Percentiles rank a stretch among this genome's conserved stretches.
Evolutionary conservation across 2,329 filamentous ascomycete genomes (phyloP).

Genomic region (Chalaropsis thielavioides): DNA sequence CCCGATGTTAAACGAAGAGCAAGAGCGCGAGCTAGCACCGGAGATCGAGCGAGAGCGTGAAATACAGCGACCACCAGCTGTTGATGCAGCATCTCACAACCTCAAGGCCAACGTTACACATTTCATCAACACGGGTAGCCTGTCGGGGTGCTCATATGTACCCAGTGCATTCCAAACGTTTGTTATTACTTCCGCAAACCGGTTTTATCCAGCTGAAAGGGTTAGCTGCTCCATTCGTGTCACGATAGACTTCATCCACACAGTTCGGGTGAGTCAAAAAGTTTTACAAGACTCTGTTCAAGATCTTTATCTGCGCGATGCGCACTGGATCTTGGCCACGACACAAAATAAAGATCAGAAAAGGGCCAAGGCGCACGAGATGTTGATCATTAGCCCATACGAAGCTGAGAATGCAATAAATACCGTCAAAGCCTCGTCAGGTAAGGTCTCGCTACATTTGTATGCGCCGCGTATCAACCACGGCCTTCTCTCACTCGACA

Average conservation of each 20-base stretch:
- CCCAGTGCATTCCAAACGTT: not conserved
- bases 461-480: conserved; percentile 35
- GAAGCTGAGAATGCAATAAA: conserved; percentile 42
- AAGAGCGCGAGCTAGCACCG: conserved; percentile 52
- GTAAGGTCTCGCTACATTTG: conserved; percentile 32
- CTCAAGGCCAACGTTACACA: conserved; percentile 30
- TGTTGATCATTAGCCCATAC: conserved; percentile 45
- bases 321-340: conserved; percentile 36
- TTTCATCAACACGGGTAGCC: conserved; percentile 32
- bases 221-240: conserved; percentile 31
- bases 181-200: not conserved
- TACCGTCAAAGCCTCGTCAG: conserved; percentile 24
- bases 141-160: conserved; percentile 28
- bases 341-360: not conserved
- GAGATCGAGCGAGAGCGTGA: conserved; percentile 49
- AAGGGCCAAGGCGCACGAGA: not conserved
- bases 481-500: conserved; percentile 29
- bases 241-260: conserved; percentile 37
- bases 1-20: conserved; percentile 44
- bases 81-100: conserved; percentile 28
- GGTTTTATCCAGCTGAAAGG: conserved; percentile 18
- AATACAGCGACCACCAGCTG: conserved; percentile 32
- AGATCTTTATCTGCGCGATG: conserved; percentile 37
- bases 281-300: not conserved
- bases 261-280: conserved; percentile 24